Evolutionary conservation across 768 basidiomycete genomes (phyloP).

Genomic region (Piloderma croceum): DNA sequence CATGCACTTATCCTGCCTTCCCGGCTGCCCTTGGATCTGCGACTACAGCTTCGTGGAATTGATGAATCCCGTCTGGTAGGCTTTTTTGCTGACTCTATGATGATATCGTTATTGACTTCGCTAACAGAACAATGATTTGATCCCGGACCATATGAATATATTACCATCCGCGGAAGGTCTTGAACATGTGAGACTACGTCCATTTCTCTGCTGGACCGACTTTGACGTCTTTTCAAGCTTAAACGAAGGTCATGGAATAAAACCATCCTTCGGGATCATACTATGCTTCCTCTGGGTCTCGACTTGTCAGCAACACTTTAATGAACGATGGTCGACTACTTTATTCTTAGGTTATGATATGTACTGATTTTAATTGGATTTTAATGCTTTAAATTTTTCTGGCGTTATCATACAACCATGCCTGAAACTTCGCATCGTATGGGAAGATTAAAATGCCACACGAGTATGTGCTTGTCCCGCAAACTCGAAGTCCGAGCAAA

Average conservation of each 20-base stretch:
- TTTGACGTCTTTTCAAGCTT: slow-evolving; percentile 36
- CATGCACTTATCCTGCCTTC: slow-evolving; percentile 74
- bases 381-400: slow-evolving; percentile 1
- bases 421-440: not conserved
- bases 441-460: slow-evolving; percentile 1
- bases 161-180: slow-evolving; percentile 51
- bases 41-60: slow-evolving; percentile 60
- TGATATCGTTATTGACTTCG: no score
- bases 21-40: slow-evolving; percentile 65
- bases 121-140: slow-evolving; percentile 41
- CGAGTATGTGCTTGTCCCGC: not conserved
- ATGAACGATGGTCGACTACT: not conserved
- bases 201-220: slow-evolving; percentile 2
- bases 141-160: slow-evolving; percentile 78
- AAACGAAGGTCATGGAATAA: slow-evolving; percentile 47
- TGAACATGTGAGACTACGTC: slow-evolving; percentile 56
- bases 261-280: slow-evolving; percentile 39
- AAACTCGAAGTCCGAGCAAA: slow-evolving; percentile 5
- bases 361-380: not conserved
- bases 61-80: slow-evolving; percentile 59
- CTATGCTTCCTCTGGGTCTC: slow-evolving; percentile 56
- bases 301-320: slow-evolving; percentile 22
- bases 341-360: not conserved
- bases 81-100: slow-evolving; percentile 7
- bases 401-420: slow-evolving; percentile 10